A percentile compares a stretch with the other conserved stretches of the same genome.
These are phyloP conservation scores for Smittium culicis DNA, from an alignment of 371 early-diverging fungal species.

Conservation along the genomic window DNA sequence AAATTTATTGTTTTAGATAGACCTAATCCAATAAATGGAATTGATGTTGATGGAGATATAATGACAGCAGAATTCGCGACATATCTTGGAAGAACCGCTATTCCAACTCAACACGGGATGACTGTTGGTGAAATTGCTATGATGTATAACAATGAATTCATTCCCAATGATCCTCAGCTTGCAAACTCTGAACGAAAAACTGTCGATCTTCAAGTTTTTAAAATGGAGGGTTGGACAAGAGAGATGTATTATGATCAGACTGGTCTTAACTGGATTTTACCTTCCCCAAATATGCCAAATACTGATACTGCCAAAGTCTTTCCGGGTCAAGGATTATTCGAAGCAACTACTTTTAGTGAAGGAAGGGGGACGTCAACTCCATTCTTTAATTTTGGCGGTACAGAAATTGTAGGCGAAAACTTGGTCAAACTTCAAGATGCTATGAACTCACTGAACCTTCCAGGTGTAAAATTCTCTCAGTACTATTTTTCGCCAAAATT, in stretches of 20 bases:
- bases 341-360: constrained; percentile 8
- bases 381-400: too few species aligned
- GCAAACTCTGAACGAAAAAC: background rate
- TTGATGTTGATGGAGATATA: constrained; percentile 3
- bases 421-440: background rate
- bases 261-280: constrained; percentile 7
- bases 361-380: constrained; percentile 7
- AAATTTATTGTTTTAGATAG: constrained; percentile 7
- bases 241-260: constrained; percentile 7
- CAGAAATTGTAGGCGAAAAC: constrained; percentile 2
- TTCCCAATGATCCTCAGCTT: constrained; percentile 9
- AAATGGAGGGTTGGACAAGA: constrained; percentile 6
- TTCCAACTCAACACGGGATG: constrained; percentile 9
- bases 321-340: constrained; percentile 4
- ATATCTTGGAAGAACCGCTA: constrained; percentile 7
- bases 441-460: constrained; percentile 2
- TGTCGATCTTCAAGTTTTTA: constrained; percentile 9
- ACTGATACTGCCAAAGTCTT: constrained; percentile 1
- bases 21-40: constrained; percentile 7
- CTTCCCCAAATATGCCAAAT: constrained; percentile 10
- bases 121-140: constrained; percentile 10
- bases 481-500: constrained; percentile 4
- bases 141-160: constrained; percentile 7
- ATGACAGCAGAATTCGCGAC: background rate
- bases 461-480: background rate